A percentile compares a stretch with the other conserved stretches of the same genome.
Evolutionary conservation across 208 protist species (phyloP).

Genomic region (Polymyxa betae): DNA sequence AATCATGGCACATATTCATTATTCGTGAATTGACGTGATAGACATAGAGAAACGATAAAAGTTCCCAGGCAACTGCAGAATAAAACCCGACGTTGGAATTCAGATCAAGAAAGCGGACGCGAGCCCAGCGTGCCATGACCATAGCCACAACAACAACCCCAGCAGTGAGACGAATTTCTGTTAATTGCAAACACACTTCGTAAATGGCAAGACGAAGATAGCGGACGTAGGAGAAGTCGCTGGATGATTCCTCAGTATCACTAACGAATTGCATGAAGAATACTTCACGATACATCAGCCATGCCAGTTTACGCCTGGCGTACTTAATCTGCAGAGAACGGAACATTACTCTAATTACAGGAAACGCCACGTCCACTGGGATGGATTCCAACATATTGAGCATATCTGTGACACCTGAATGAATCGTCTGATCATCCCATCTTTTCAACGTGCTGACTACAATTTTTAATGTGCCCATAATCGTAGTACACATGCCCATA

Average conservation of each 20-base stretch:
- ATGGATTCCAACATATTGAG: neutral
- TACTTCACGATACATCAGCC: neutral
- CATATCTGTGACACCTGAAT: neutral
- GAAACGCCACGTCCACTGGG: neutral
- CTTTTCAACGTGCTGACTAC: neutral
- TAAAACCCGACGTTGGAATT: neutral
- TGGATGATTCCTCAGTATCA: neutral
- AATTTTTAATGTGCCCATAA: neutral
- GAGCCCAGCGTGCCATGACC: neutral
- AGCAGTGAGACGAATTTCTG: neutral
- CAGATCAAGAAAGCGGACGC: neutral
- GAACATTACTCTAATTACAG: neutral
- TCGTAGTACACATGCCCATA: neutral
- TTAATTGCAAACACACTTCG: neutral
- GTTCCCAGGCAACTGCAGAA: neutral
- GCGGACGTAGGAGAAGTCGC: neutral
- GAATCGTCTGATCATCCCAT: neutral
- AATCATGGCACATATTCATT: neutral
- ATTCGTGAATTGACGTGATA: neutral
- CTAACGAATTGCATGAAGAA: neutral
- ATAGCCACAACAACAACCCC: neutral
- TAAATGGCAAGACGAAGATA: neutral
- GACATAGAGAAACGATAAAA: neutral
- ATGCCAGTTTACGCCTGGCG: neutral
- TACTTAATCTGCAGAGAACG: neutral